Evolutionary conservation across 1,284 basidiomycete species (phyloP), one percentile per base, ranked within the genome.

Genomic region (Prillingera fragicola): DNA sequence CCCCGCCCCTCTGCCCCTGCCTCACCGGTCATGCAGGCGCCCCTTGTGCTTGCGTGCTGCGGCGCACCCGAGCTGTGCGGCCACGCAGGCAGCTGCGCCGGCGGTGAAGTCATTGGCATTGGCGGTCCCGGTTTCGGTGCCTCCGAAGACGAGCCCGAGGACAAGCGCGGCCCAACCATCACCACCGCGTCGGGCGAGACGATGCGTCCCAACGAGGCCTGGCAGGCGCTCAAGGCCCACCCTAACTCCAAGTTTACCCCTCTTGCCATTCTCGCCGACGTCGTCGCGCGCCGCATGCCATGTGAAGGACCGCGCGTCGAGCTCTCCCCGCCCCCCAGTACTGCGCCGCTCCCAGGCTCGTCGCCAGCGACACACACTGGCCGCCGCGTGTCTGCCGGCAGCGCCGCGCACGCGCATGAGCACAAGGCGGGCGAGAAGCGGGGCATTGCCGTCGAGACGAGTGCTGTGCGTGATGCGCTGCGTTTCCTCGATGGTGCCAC

Each of bases 151-250:
- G 33, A 14, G 4, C 25, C 25, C 21, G 33, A 23, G 14, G 10
- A n/a, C 23, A 12, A 6, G 15, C 34, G 3, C 4, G 15, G 21
- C n/a, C 22, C 22, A 13, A 25, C 34, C 21, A 17, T n/a, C 22
- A 18, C 17, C 15, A 14, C 36, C n/a, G 18, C 12, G 8, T 14
- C 9, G 24, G 18, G 53, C 21, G 57, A 83, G 44, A 84, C 79
- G 8, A 85, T 92, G 39, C 79, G 86, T 15, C 85, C 83, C 33
- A 83, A 85, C 61, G 80, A 84, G 48, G 88, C 87, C 5, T 92
- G 88, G 88, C 81, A 78, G 42, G 81, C 83, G 52, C 74, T 92
- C 55, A 91, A 91, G 72, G 82, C 83, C 3, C 88, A 92, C 71
- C 88, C 88, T 1, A 90, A 90, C 55, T 81, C 85, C 41, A 78